phyloP scores from a whole-genome alignment of 225 moss, liverwort and hornwort genomes.

The Physcomitrium patens region DNA sequence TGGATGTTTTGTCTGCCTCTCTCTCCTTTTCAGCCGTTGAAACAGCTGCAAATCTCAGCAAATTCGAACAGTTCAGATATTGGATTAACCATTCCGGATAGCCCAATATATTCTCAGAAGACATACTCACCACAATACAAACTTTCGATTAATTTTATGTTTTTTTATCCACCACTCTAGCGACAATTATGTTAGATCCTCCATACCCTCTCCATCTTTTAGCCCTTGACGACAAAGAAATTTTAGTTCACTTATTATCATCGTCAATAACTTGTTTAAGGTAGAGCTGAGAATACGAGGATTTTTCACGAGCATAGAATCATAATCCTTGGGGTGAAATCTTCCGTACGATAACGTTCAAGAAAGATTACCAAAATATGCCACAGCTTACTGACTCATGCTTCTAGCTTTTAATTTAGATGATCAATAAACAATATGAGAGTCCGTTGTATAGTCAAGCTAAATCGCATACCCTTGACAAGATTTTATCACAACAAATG shows the following conservation, averaged over 20 bases:
- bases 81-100: not conserved
- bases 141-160: not conserved
- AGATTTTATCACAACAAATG: no score
- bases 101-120: not conserved
- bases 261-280: no score
- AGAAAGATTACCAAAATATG: not conserved
- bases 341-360: not conserved
- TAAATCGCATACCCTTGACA: no score
- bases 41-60: constrained; percentile 44
- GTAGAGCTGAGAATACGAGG: not conserved
- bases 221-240: not conserved
- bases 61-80: not conserved
- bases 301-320: not conserved
- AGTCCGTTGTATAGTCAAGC: not conserved
- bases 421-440: constrained; percentile 5
- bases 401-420: not conserved
- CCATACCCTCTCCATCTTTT: not conserved
- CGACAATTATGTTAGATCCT: not conserved
- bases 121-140: not conserved
- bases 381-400: not conserved
- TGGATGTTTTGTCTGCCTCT: constrained; percentile 9
- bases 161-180: constrained; percentile 8
- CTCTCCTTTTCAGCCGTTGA: constrained; percentile 45
- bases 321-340: not conserved
- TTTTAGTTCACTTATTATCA: no score